A percentile compares a stretch with the other conserved stretches of the same genome.
Conservation (phyloP, 2,329 filamentous ascomycete genomes). For the Knoxdaviesia proteae region DNA sequence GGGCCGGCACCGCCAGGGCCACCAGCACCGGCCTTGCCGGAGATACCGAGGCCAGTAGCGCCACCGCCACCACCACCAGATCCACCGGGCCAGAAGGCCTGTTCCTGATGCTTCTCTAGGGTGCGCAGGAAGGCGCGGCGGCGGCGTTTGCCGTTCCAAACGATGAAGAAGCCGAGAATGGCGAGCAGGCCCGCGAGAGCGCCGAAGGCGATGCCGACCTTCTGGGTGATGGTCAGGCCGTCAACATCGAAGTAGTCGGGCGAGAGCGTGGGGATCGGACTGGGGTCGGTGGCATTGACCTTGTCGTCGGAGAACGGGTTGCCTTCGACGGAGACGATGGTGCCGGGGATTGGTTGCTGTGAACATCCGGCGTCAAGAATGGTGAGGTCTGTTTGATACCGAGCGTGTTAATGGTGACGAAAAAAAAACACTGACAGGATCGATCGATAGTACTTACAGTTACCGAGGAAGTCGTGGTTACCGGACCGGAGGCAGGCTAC, state of each 20-base stretch:
- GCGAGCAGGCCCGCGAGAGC: constrained; percentile 25
- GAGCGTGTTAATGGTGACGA: background rate
- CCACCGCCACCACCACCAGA: background rate
- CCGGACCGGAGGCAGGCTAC: constrained; percentile 21
- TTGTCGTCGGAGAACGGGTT: constrained; percentile 25
- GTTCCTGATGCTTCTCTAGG: constrained; percentile 15
- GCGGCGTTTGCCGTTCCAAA: constrained; percentile 34
- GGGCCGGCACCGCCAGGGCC: background rate
- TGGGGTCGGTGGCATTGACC: constrained; percentile 29
- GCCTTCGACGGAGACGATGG: constrained; percentile 27
- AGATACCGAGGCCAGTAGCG: background rate
- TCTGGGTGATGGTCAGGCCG: constrained; percentile 28
- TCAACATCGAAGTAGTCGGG: constrained; percentile 20
- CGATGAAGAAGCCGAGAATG: constrained; percentile 27
- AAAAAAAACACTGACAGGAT: too few species aligned
- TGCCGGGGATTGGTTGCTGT: constrained; percentile 25
- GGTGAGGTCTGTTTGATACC: constrained; percentile 17
- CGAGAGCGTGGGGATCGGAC: constrained; percentile 17
- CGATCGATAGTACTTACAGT: constrained; percentile 21
- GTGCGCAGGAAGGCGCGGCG: constrained; percentile 28
- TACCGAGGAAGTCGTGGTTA: constrained; percentile 22
- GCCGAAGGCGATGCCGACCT: constrained; percentile 36
- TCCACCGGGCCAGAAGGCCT: background rate
- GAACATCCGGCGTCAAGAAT: constrained; percentile 34
- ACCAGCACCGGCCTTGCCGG: constrained; percentile 1